These are phyloP conservation scores for Calamus simplicifolius DNA, from an alignment of 176 grass and related monocot species.

Conservation along the genomic window DNA sequence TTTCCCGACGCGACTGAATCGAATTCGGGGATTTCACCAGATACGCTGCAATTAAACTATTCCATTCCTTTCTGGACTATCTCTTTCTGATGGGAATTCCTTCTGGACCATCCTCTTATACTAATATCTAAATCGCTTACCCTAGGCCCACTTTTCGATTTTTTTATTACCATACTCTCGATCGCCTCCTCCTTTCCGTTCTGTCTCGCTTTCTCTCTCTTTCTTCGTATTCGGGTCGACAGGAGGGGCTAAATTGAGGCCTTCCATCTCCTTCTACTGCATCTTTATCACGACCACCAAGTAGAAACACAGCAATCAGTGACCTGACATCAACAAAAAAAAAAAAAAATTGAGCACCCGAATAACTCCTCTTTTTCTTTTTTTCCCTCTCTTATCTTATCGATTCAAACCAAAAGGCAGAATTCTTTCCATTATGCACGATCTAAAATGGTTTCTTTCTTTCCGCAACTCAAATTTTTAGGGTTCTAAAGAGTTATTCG, in stretches of 20 bases:
- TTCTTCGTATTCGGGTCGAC: not conserved
- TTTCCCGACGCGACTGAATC: slow-evolving; percentile 32
- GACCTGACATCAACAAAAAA: not conserved
- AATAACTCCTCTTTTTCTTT: not conserved
- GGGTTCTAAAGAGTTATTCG: no score
- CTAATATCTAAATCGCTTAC: slow-evolving; percentile 1
- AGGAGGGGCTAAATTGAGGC: not conserved
- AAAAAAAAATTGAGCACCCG: no score
- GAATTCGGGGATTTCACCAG: slow-evolving; percentile 77
- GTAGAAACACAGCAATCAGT: no score
- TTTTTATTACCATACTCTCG: not conserved
- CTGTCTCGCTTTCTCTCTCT: not conserved
- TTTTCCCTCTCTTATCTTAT: no score
- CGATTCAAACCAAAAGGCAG: no score
- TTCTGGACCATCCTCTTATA: not conserved
- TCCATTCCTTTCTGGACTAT: not conserved
- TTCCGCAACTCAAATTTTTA: no score
- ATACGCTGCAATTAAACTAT: slow-evolving; percentile 71
- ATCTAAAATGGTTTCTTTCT: no score
- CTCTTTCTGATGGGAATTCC: no score
- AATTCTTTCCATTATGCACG: no score
- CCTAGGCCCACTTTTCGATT: slow-evolving; percentile 5
- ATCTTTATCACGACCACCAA: not conserved
- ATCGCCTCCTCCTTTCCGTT: not conserved
- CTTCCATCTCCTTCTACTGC: not conserved